Evolutionary conservation across 2,329 filamentous ascomycete genomes (phyloP).

Genomic region (Mycocentrospora acerina): DNA sequence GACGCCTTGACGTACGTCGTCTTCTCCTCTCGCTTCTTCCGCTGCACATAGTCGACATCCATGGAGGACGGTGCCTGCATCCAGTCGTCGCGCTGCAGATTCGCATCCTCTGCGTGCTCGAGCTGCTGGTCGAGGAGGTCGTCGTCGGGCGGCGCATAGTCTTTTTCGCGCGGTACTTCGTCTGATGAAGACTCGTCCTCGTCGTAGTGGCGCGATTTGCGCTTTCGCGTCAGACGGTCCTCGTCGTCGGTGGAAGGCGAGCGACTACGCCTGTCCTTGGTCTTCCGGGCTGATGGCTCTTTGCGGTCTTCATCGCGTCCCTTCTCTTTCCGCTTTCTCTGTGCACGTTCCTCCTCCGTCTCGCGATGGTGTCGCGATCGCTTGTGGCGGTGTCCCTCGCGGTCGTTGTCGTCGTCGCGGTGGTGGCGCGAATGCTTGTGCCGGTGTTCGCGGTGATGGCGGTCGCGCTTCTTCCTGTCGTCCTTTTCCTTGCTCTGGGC

Average conservation of each 20-base stretch:
- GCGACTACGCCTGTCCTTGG: conserved; percentile 27
- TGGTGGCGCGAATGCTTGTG: conserved; percentile 49
- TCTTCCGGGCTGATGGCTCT: conserved; percentile 38
- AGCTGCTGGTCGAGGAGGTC: conserved; percentile 48
- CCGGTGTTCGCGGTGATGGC: conserved; percentile 40
- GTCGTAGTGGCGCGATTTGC: conserved; percentile 36
- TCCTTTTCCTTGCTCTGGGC: conserved; percentile 64
- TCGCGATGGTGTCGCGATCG: conserved; percentile 59
- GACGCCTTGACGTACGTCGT: conserved; percentile 49
- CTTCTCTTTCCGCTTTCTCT: conserved; percentile 47
- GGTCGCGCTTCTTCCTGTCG: conserved; percentile 47
- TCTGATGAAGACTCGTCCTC: conserved; percentile 33
- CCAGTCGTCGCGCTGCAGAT: conserved; percentile 78
- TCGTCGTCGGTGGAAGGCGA: conserved; percentile 38
- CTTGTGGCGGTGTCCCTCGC: conserved; percentile 58
- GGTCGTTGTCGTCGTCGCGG: conserved; percentile 52
- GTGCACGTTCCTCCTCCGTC: conserved; percentile 39
- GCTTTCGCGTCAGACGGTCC: conserved; percentile 33
- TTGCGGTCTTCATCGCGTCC: conserved; percentile 43
- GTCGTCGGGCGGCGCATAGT: conserved; percentile 45
- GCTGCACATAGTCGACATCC: conserved; percentile 79
- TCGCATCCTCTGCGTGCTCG: conserved; percentile 38
- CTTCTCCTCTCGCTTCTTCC: conserved; percentile 53
- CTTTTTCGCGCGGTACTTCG: conserved; percentile 46
- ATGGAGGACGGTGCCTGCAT: conserved; percentile 86